These are phyloP conservation scores for Tetramitus jugosus DNA, from an alignment of 208 protist species.

Conservation along the genomic window DNA sequence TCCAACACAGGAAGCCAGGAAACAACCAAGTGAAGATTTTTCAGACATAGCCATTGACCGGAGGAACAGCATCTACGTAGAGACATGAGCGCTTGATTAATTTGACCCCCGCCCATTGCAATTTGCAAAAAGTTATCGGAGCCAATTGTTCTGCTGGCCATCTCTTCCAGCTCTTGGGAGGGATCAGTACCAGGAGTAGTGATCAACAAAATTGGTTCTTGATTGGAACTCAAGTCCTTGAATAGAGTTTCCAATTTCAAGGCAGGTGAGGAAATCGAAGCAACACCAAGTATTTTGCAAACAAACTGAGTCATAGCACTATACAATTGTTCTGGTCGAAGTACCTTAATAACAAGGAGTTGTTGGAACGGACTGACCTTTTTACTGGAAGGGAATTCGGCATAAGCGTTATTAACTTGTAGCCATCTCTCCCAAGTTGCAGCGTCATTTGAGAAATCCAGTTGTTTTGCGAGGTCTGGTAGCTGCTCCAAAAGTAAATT, in stretches of 20 bases:
- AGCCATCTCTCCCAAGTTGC: background rate
- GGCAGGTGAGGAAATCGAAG: background rate
- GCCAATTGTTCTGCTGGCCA: too few species aligned
- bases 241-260: slow-evolving; percentile 20
- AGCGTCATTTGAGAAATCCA: slow-evolving; percentile 31
- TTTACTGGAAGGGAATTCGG: background rate
- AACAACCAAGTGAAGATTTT: slow-evolving; percentile 92
- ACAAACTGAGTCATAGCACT: slow-evolving; percentile 33
- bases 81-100: slow-evolving; percentile 68
- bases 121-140: slow-evolving; percentile 69
- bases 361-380: slow-evolving; percentile 37
- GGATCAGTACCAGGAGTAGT: slow-evolving; percentile 89
- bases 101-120: slow-evolving; percentile 88
- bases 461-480: slow-evolving; percentile 52
- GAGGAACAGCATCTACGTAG: slow-evolving; percentile 56
- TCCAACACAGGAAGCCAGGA: slow-evolving; percentile 79
- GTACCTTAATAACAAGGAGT: slow-evolving; percentile 44
- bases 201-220: slow-evolving; percentile 78
- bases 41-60: slow-evolving; percentile 87
- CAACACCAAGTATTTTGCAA: slow-evolving; percentile 29
- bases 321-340: slow-evolving; percentile 48
- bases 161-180: slow-evolving; percentile 77
- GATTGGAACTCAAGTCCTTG: slow-evolving; percentile 41
- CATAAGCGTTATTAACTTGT: background rate
- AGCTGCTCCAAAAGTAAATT: slow-evolving; percentile 59